Evolutionary conservation across 2,329 filamentous ascomycete species (phyloP).

Genomic region (Neonectria neomacrospora): DNA sequence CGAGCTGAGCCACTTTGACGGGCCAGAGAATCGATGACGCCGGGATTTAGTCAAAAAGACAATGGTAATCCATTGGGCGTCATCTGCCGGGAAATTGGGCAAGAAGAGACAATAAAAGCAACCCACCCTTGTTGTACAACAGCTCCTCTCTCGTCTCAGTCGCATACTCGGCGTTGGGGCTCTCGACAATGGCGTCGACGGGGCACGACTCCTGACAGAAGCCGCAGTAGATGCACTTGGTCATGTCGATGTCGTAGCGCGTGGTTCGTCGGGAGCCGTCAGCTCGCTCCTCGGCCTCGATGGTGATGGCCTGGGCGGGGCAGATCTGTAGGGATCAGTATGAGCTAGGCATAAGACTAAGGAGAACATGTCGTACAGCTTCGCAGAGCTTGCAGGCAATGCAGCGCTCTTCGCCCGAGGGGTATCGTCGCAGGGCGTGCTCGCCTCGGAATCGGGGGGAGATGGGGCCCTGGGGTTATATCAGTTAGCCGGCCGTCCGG

Average conservation of each 20-base stretch:
- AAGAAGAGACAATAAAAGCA: neutral
- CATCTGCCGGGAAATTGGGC: neutral
- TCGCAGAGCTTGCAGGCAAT: conserved; percentile 99
- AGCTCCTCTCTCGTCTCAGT: conserved; percentile 86
- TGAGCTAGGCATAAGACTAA: neutral
- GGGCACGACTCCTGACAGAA: conserved; percentile 99
- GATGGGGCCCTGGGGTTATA: conserved; percentile 77
- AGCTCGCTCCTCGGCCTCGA: conserved; percentile 97
- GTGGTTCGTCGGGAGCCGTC: conserved; percentile 96
- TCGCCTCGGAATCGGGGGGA: conserved; percentile 98
- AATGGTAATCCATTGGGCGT: conserved; percentile 1
- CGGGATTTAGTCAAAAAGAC: neutral
- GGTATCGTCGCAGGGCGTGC: conserved; percentile 95
- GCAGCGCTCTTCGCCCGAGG: conserved; percentile 97
- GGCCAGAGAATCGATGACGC: neutral
- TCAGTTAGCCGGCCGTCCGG: conserved; percentile 35
- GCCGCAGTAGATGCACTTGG: conserved; percentile 99
- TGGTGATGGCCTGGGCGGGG: conserved; percentile 97
- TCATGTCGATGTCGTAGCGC: conserved; percentile 99
- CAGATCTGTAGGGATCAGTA: conserved; percentile 70
- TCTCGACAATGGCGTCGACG: conserved; percentile 86
- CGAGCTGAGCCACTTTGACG: neutral
- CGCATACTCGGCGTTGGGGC: conserved; percentile 71
- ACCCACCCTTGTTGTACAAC: conserved; percentile 88
- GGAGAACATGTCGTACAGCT: conserved; percentile 63